Base-by-base conservation (phyloP, 2,329 filamentous ascomycete genomes). In the Fusarium virguliforme region DNA sequence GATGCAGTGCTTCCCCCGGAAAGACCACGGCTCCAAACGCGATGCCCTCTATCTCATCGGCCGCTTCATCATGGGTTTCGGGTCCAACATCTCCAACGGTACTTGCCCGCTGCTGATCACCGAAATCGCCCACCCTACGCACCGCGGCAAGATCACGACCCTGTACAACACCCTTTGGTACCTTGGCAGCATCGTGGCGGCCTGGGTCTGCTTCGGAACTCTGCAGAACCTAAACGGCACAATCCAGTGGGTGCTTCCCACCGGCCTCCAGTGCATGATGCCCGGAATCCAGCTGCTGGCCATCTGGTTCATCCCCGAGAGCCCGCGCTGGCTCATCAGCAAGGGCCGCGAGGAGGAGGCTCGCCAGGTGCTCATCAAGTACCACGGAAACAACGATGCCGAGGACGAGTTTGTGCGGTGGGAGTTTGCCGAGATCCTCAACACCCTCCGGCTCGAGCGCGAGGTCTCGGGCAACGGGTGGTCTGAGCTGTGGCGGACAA, bases 161-260 rank as follows among this genome's bases (percentile, higher is more conserved):
- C 60, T 76, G 2, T 76, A 76, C 7, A 76, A 76, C 26, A 76
- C 74, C 0, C 60, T 74, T 3, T 76, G 72, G 71, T 75, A 76
- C 15, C 59, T 76, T 4, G 74, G 74, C 0, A 71, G 65, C 9
- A 74, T 76, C 4, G 63, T 76, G 0, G 74, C 74, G 0, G 74
- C 74, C 0, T 76, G 72, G 74, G 50, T 54, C 0, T 74, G 72
- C 22, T 76, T 75, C 15, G 74, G 74, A 0, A 76, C 72, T 0
- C 7, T 74, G 1, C 12, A 56, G 3, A 67, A 68, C 15, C 70
- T 72, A 24, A 57, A 32, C 3, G 74, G 74, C 1, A 67, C 56
- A 4, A 4, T 72, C 1, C 72, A 75, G 3, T 76, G 74, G 74
- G 64, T 71, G 7, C 37, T 76, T 1, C 73, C 73, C 2, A 74